phyloP scores from a whole-genome alignment of 495 filamentous ascomycete species.

The Platismatia glauca region DNA sequence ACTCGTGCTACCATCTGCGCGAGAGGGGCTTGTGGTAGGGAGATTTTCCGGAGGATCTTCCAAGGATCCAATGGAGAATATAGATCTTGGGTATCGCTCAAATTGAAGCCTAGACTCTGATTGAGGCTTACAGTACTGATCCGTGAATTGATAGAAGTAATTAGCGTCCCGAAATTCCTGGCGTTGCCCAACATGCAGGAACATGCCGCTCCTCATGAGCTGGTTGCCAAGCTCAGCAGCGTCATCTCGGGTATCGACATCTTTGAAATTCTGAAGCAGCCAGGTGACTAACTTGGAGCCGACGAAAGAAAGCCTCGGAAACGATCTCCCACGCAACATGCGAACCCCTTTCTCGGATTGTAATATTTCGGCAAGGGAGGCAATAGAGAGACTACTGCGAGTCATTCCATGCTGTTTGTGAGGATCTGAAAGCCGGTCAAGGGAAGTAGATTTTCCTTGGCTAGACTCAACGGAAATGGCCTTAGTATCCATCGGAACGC shows the following conservation, averaged over 20 bases:
- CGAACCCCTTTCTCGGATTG: slow-evolving; percentile 84
- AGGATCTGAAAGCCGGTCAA: too few relatives aligned
- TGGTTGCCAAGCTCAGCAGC: slow-evolving; percentile 83
- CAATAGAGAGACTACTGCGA: too few relatives aligned
- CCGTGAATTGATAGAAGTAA: slow-evolving; percentile 87
- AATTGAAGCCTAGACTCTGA: slow-evolving; percentile 76
- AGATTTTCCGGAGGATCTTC: slow-evolving; percentile 46
- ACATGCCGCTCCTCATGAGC: slow-evolving; percentile 72
- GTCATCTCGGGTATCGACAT: slow-evolving; percentile 80
- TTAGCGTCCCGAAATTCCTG: slow-evolving; percentile 94
- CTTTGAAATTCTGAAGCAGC: slow-evolving; percentile 86
- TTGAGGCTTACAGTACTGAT: slow-evolving; percentile 62
- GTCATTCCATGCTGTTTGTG: too few relatives aligned
- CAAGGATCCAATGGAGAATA: slow-evolving; percentile 73
- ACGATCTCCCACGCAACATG: slow-evolving; percentile 87
- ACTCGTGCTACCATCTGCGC: too few relatives aligned
- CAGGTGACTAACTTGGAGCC: slow-evolving; percentile 91
- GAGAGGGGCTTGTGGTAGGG: slow-evolving; percentile 38
- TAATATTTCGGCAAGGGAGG: slow-evolving; percentile 72
- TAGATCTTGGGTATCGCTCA: slow-evolving; percentile 51
- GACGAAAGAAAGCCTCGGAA: slow-evolving; percentile 83
- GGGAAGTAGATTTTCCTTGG: too few relatives aligned
- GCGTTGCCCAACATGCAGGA: slow-evolving; percentile 82
- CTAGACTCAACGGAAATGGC: too few relatives aligned
- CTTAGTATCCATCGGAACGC: too few relatives aligned